These are phyloP conservation scores for Mucor piriformis DNA, from an alignment of 371 early-diverging fungal species.

Conservation along the genomic window DNA sequence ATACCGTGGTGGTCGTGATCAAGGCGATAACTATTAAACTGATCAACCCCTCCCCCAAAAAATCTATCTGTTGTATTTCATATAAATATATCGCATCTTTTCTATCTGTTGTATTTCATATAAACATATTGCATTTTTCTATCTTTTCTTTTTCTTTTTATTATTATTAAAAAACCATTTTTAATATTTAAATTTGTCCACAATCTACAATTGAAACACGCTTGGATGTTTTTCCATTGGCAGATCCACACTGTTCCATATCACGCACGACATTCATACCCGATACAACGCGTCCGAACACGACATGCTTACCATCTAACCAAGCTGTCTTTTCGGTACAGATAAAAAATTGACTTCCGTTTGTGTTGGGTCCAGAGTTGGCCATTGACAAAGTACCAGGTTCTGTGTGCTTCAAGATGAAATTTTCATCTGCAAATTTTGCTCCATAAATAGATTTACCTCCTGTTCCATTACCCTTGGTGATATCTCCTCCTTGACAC, in stretches of 20 bases:
- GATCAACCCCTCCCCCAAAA: too few relatives aligned
- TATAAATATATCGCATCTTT: too few relatives aligned
- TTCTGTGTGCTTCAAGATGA: slow-evolving; percentile 87
- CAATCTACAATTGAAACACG: slow-evolving; percentile 68
- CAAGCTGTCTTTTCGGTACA: slow-evolving; percentile 79
- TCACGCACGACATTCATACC: slow-evolving; percentile 75
- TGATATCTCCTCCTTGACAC: slow-evolving; percentile 99
- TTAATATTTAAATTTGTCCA: slow-evolving; percentile 53
- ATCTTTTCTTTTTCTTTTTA: not conserved
- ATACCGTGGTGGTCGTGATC: not conserved
- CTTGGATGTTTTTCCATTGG: slow-evolving; percentile 56
- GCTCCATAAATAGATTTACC: slow-evolving; percentile 93
- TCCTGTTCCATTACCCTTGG: slow-evolving; percentile 92
- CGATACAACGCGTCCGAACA: slow-evolving; percentile 91
- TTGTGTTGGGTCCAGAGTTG: slow-evolving; percentile 90
- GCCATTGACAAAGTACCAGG: slow-evolving; percentile 90
- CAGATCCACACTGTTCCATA: slow-evolving; percentile 70
- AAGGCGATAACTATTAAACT: not conserved
- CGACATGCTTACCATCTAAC: slow-evolving; percentile 99
- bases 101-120: too few relatives aligned
- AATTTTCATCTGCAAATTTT: slow-evolving; percentile 96
- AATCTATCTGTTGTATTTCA: too few relatives aligned
- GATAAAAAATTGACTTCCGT: slow-evolving; percentile 98
- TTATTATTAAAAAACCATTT: not conserved
- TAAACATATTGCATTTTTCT: too few relatives aligned